Conservation (phyloP, 2,329 filamentous ascomycete species). For the Pseudopyricularia cyperi region DNA sequence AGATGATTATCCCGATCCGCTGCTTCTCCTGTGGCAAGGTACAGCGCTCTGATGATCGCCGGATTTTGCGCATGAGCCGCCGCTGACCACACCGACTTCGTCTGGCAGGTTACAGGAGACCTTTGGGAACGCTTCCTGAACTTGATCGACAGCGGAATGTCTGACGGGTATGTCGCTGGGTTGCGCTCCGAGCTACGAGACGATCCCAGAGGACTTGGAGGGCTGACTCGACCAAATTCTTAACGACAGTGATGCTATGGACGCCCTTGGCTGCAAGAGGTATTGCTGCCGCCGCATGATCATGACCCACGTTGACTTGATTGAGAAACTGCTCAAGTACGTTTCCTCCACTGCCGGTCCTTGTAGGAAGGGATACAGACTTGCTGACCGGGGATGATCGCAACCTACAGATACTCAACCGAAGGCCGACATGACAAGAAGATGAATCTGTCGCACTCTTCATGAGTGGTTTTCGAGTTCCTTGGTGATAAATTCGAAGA, state of each 20-base stretch:
- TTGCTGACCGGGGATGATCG: not conserved
- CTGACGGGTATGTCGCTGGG: conserved; percentile 51
- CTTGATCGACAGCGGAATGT: conserved; percentile 65
- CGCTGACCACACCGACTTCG: conserved; percentile 15
- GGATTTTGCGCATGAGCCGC: not conserved
- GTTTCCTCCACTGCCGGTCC: conserved; percentile 12
- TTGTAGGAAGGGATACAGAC: not conserved
- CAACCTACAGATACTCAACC: conserved; percentile 40
- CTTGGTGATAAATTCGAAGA: too few species aligned
- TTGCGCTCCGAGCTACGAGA: not conserved
- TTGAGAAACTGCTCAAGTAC: conserved; percentile 94
- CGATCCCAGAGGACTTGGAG: not conserved
- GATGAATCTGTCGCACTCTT: conserved; percentile 18
- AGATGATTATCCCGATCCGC: conserved; percentile 96
- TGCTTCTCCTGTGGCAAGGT: conserved; percentile 99
- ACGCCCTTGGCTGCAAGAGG: conserved; percentile 80
- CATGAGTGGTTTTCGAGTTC: not conserved
- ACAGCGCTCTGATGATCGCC: conserved; percentile 11
- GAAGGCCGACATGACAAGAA: conserved; percentile 53
- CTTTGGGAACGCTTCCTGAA: conserved; percentile 94
- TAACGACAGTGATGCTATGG: conserved; percentile 72
- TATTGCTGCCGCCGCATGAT: conserved; percentile 99
- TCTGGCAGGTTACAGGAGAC: conserved; percentile 74
- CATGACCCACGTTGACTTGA: conserved; percentile 98
- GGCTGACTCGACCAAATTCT: not conserved